Evolutionary conservation across 768 basidiomycete species (phyloP).

Genomic region (Hygrocybe coccinea): DNA sequence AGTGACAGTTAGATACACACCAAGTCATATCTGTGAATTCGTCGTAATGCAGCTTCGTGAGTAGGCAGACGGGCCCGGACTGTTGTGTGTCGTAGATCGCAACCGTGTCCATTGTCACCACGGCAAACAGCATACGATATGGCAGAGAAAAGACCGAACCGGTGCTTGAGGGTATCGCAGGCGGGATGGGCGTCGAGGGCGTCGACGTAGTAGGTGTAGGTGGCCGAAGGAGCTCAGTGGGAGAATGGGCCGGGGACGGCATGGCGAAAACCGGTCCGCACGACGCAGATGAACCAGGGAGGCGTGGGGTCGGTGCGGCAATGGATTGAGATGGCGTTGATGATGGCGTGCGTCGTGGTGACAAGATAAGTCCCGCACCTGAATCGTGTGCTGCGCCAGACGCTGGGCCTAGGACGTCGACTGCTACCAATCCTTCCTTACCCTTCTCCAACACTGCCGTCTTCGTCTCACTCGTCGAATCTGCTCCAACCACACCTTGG

Average conservation of each 20-base stretch:
- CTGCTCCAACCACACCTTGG: conserved; percentile 39
- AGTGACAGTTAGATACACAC: conserved; percentile 44
- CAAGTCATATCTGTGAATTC: conserved; percentile 97
- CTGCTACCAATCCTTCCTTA: conserved; percentile 52
- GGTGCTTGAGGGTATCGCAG: conserved; percentile 25
- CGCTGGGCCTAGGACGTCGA: conserved; percentile 54
- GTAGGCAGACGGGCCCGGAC: conserved; percentile 81
- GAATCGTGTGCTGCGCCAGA: conserved; percentile 1
- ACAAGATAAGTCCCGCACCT: conserved; percentile 15
- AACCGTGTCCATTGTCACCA: conserved; percentile 94
- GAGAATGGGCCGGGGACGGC: conserved; percentile 54
- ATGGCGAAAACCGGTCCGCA: conserved; percentile 22
- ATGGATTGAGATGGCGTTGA: conserved; percentile 28
- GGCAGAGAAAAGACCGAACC: conserved; percentile 82
- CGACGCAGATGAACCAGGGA: conserved; percentile 17
- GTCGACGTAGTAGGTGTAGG: conserved; percentile 61
- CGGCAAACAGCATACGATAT: conserved; percentile 91
- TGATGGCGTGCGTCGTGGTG: conserved; percentile 32
- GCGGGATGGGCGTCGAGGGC: conserved; percentile 45
- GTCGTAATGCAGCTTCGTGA: conserved; percentile 94
- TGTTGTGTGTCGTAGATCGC: conserved; percentile 97
- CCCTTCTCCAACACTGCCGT: conserved; percentile 66
- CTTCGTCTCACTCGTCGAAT: conserved; percentile 31
- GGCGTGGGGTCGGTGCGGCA: conserved; percentile 48
- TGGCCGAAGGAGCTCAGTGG: conserved; percentile 45